Evolutionary conservation across 345 rosid genomes (phyloP).

Genomic region (Sonneratia caseolaris): DNA sequence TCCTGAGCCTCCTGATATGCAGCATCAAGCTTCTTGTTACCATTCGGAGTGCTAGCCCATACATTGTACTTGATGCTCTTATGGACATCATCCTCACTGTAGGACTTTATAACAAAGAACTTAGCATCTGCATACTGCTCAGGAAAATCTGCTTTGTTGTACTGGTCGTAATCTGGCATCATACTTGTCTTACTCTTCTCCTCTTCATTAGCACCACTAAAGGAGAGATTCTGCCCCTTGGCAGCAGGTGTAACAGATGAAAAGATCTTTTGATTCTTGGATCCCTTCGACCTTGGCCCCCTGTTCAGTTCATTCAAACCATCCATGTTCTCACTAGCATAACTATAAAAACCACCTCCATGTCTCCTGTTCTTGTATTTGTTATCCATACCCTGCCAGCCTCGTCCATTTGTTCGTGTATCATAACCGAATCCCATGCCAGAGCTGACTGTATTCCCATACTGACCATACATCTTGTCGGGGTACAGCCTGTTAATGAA

Average conservation of each 20-base stretch:
- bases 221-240: slow-evolving; percentile 34
- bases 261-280: slow-evolving; percentile 50
- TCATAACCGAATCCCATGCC: slow-evolving; percentile 64
- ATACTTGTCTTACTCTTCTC: slow-evolving; percentile 17
- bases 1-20: slow-evolving; percentile 66
- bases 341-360: slow-evolving; percentile 54
- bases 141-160: slow-evolving; percentile 33
- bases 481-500: slow-evolving; percentile 55
- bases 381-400: slow-evolving; percentile 44
- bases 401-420: slow-evolving; percentile 40
- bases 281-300: slow-evolving; percentile 77
- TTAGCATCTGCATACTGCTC: slow-evolving; percentile 47
- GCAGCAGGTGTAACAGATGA: slow-evolving; percentile 24
- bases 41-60: slow-evolving; percentile 84
- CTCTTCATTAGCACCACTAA: slow-evolving; percentile 13
- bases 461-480: slow-evolving; percentile 58
- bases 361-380: slow-evolving; percentile 62
- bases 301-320: slow-evolving; percentile 80
- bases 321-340: slow-evolving; percentile 51
- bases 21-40: slow-evolving; percentile 77
- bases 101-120: slow-evolving; percentile 80
- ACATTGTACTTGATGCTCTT: slow-evolving; percentile 81
- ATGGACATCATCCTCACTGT: slow-evolving; percentile 87
- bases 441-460: slow-evolving; percentile 49
- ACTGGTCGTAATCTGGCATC: slow-evolving; percentile 19